Conservation (phyloP, 208 protist genomes). For the Porcisia hertigi region DNA sequence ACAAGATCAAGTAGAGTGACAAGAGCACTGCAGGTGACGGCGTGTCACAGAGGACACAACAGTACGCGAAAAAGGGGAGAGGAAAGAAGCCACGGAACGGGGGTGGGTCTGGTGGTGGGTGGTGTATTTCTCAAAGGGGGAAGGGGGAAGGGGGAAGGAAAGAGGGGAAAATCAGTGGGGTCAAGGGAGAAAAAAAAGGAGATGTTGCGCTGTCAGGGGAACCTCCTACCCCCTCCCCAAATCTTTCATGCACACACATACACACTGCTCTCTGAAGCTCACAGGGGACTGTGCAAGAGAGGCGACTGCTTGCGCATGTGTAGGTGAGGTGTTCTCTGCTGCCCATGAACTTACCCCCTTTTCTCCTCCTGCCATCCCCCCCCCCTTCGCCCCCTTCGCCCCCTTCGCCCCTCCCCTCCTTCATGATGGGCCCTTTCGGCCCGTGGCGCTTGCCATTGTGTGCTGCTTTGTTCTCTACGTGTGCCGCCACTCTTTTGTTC, state of each 20-base stretch:
- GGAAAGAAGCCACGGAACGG: background rate
- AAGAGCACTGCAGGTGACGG: background rate
- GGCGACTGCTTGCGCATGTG: background rate
- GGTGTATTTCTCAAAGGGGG: background rate
- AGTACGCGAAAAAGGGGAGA: background rate
- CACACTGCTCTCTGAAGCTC: background rate
- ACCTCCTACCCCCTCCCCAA: too few species aligned
- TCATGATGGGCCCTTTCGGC: background rate
- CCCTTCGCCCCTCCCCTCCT: background rate
- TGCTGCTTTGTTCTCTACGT: background rate
- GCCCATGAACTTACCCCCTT: background rate
- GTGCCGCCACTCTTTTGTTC: background rate
- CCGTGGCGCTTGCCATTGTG: background rate
- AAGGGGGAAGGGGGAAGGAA: background rate
- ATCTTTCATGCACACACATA: background rate
- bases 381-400: background rate
- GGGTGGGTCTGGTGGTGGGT: background rate
- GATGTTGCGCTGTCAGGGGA: background rate
- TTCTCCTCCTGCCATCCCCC: background rate
- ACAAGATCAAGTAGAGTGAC: constrained; percentile 83
- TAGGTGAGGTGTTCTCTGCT: background rate
- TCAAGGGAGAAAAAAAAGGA: background rate
- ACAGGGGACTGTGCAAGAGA: background rate
- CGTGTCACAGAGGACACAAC: background rate
- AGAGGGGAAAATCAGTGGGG: too few species aligned